Evolutionary conservation across 2,329 filamentous ascomycete genomes (phyloP).

Genomic region (Trichocomaceae sp.): DNA sequence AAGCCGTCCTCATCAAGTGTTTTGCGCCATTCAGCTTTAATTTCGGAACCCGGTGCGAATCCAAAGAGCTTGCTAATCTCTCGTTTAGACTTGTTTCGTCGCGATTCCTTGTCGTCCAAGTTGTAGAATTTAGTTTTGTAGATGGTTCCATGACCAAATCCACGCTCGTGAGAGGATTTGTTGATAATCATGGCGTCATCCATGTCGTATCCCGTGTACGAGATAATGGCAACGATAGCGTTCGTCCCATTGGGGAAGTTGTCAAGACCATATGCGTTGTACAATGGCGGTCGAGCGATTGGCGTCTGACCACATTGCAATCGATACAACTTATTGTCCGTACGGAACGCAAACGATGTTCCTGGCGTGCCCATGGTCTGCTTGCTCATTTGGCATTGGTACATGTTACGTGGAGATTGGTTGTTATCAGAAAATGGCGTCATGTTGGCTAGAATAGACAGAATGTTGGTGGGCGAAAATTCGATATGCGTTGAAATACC

Average conservation of each 20-base stretch:
- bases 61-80: conserved; percentile 79
- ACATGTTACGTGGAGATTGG: conserved; percentile 98
- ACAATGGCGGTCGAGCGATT: conserved; percentile 80
- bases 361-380: conserved; percentile 98
- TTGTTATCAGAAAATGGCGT: conserved; percentile 99
- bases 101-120: conserved; percentile 68
- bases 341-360: conserved; percentile 74
- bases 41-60: conserved; percentile 70
- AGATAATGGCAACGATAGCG: conserved; percentile 93
- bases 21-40: conserved; percentile 63
- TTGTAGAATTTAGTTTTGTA: conserved; percentile 96
- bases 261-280: conserved; percentile 94
- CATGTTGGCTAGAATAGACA: conserved; percentile 97
- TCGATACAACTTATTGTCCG: conserved; percentile 94
- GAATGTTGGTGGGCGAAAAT: conserved; percentile 87
- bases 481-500: conserved; percentile 91
- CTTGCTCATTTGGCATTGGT: conserved; percentile 98
- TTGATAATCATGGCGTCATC: conserved; percentile 99
- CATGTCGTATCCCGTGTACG: conserved; percentile 99
- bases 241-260: conserved; percentile 98
- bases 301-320: conserved; percentile 95
- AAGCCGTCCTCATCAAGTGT: conserved; percentile 83
- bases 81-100: conserved; percentile 58
- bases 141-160: conserved; percentile 90
- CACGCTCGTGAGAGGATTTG: conserved; percentile 91